phyloP scores from a whole-genome alignment of 2,329 filamentous ascomycete genomes.

The Juglanconis juglandina region DNA sequence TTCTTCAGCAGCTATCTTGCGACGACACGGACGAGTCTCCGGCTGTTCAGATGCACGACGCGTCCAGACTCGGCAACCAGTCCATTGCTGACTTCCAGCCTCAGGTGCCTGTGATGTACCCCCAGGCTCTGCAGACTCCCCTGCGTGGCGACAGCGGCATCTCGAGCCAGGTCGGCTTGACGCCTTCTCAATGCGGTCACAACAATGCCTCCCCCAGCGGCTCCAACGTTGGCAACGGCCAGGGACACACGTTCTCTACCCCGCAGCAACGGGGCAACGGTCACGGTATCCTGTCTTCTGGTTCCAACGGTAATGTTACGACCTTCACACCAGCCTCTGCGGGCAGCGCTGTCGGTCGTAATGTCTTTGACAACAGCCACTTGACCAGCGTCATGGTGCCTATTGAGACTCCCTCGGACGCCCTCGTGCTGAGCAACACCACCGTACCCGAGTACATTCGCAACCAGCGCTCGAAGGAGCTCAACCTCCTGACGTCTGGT shows the following conservation, averaged over 20 bases:
- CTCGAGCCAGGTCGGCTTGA: background rate
- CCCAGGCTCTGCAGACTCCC: background rate
- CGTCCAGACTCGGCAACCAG: too few relatives aligned
- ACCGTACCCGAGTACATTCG: conserved; percentile 21
- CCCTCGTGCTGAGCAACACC: conserved; percentile 2
- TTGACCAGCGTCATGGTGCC: background rate
- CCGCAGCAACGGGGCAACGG: conserved; percentile 3
- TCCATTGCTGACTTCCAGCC: too few relatives aligned
- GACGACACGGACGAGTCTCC: background rate
- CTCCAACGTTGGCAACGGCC: background rate
- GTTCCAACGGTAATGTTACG: background rate
- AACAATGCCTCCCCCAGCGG: too few relatives aligned
- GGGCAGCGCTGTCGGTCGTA: background rate
- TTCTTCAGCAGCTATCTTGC: conserved; percentile 5
- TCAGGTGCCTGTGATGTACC: background rate
- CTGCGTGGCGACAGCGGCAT: background rate
- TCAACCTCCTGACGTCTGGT: conserved; percentile 35
- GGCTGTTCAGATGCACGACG: too few relatives aligned
- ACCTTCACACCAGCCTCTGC: background rate
- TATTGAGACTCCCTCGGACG: background rate
- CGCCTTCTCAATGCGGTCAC: background rate
- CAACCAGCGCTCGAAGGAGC: conserved; percentile 32
- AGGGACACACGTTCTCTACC: background rate
- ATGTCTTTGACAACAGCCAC: background rate
- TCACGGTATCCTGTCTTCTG: background rate